phyloP scores from a whole-genome alignment of 2,329 filamentous ascomycete species.

The Penicillium corylophilum region DNA sequence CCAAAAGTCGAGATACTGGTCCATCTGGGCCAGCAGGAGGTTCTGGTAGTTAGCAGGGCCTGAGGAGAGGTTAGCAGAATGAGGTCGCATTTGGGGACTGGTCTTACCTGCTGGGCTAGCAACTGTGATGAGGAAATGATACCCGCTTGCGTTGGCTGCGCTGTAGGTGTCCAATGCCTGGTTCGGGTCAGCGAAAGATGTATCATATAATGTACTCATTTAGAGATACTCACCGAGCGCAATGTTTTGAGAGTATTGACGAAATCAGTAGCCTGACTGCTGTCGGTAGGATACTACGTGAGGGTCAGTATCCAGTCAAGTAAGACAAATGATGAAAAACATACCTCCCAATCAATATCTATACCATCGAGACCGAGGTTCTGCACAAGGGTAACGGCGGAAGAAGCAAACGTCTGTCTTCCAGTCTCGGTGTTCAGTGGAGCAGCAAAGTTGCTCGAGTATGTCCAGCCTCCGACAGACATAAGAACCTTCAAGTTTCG shows the following conservation, averaged over 20 bases:
- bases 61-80: slow-evolving; percentile 11
- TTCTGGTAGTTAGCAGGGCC: slow-evolving; percentile 47
- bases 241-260: slow-evolving; percentile 36
- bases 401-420: slow-evolving; percentile 65
- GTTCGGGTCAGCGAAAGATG: background rate
- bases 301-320: background rate
- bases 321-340: background rate
- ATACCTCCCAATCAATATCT: slow-evolving; percentile 46
- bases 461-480: slow-evolving; percentile 78
- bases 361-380: slow-evolving; percentile 69
- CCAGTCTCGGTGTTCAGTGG: slow-evolving; percentile 65
- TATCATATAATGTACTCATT: too few relatives aligned
- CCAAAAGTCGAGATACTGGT: slow-evolving; percentile 53
- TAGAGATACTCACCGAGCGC: slow-evolving; percentile 28
- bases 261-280: slow-evolving; percentile 34
- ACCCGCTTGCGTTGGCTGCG: slow-evolving; percentile 34
- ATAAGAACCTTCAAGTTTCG: slow-evolving; percentile 75
- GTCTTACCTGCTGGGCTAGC: slow-evolving; percentile 45
- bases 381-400: slow-evolving; percentile 72
- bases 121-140: slow-evolving; percentile 48
- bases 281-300: slow-evolving; percentile 33
- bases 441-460: slow-evolving; percentile 71
- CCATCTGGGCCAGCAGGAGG: slow-evolving; percentile 47
- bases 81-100: background rate
- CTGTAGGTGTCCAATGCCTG: slow-evolving; percentile 46